A percentile compares a stretch with the other conserved stretches of the same genome.
Evolutionary conservation across 192 early-diverging fungal genomes (phyloP).

Genomic region (Gigaspora rosea): DNA sequence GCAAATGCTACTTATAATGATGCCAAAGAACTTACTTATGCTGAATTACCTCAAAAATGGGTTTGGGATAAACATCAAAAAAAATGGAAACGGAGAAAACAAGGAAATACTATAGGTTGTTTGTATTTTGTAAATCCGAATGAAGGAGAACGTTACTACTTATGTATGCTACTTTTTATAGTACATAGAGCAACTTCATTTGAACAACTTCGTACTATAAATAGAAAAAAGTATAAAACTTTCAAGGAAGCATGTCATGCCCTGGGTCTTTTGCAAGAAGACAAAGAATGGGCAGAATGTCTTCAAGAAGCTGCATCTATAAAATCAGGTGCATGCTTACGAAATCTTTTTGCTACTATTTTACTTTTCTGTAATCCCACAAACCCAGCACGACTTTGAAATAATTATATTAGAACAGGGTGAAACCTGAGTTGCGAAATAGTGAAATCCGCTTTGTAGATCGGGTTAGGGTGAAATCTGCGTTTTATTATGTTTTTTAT

Average conservation of each 20-base stretch:
- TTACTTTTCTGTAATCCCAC: slow-evolving; percentile 2
- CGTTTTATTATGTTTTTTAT: too few species aligned
- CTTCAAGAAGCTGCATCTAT: slow-evolving; percentile 24
- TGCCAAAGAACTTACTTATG: slow-evolving; percentile 13
- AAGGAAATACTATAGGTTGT: slow-evolving; percentile 25
- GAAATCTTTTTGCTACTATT: slow-evolving; percentile 24
- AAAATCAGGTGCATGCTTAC: slow-evolving; percentile 25
- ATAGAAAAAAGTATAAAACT: background rate
- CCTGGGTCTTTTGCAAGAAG: slow-evolving; percentile 34
- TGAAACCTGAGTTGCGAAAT: too few species aligned
- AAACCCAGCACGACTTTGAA: slow-evolving; percentile 3
- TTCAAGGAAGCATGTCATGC: slow-evolving; percentile 36
- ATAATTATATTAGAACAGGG: too few species aligned
- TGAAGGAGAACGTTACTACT: slow-evolving; percentile 35
- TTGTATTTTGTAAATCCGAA: slow-evolving; percentile 29
- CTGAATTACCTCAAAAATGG: slow-evolving; percentile 30
- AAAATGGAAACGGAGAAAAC: slow-evolving; percentile 17
- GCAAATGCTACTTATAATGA: slow-evolving; percentile 10
- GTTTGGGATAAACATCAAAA: too few species aligned
- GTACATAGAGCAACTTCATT: slow-evolving; percentile 31
- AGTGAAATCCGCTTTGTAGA: too few species aligned
- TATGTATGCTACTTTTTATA: slow-evolving; percentile 28
- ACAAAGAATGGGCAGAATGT: slow-evolving; percentile 32
- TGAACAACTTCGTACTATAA: background rate
- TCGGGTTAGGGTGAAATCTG: too few species aligned